Evolutionary conservation across 2,329 filamentous ascomycete species (phyloP).

Genomic region (Stagonosporopsis rhizophila): DNA sequence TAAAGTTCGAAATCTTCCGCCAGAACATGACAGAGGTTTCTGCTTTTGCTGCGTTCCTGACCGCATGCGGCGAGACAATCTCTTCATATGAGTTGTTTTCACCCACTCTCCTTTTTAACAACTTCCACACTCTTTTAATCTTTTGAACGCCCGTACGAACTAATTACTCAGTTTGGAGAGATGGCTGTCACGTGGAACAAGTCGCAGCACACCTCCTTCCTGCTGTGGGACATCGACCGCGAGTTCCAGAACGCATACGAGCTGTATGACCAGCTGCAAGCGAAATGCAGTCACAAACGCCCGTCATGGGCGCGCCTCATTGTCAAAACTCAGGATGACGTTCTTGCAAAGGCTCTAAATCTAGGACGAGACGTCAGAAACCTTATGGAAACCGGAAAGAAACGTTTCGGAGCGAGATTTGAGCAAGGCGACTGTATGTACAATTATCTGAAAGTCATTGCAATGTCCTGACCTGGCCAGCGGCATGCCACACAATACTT

Average conservation of each 20-base stretch:
- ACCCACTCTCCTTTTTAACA: neutral
- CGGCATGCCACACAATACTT: constrained; percentile 40
- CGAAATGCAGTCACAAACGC: constrained; percentile 28
- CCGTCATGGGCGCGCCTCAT: constrained; percentile 38
- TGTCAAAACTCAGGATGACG: constrained; percentile 34
- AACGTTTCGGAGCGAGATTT: constrained; percentile 38
- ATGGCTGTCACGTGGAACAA: constrained; percentile 36
- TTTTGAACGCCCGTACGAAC: neutral
- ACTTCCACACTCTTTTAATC: neutral
- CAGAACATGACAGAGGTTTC: neutral
- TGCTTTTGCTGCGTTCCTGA: constrained; percentile 3
- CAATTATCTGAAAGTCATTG: neutral
- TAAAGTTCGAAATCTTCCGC: neutral
- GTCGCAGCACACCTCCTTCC: constrained; percentile 39
- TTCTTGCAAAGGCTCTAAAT: constrained; percentile 34
- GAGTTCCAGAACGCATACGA: constrained; percentile 45
- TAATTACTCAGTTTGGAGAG: constrained; percentile 2
- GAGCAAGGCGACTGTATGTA: constrained; percentile 44
- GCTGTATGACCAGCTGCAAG: constrained; percentile 42
- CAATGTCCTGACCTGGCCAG: constrained; percentile 30
- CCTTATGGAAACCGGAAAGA: constrained; percentile 37
- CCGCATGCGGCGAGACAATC: constrained; percentile 5
- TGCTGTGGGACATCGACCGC: constrained; percentile 47
- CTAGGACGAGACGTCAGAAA: constrained; percentile 38
- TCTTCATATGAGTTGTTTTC: neutral